Conservation (phyloP, 192 early-diverging fungal genomes). For the Endogone sp. region DNA sequence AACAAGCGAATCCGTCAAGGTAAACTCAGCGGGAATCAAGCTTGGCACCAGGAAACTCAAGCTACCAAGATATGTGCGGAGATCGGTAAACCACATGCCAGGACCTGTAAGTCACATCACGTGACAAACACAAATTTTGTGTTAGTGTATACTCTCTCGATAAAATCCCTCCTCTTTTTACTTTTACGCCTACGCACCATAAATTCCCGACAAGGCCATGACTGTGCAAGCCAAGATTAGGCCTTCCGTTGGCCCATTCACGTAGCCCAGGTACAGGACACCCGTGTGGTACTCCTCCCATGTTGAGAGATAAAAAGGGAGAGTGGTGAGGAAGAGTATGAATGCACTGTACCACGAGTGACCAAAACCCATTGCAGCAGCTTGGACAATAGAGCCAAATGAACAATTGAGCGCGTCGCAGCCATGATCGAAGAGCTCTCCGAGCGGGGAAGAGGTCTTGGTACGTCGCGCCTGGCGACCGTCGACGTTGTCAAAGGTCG, state of each 20-base stretch:
- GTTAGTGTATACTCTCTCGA: too few species aligned
- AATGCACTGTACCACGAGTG: constrained; percentile 59
- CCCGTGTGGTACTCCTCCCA: constrained; percentile 92
- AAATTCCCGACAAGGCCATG: constrained; percentile 68
- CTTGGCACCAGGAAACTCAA: constrained; percentile 9
- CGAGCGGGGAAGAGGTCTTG: constrained; percentile 70
- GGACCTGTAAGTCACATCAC: background rate
- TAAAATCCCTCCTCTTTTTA: too few species aligned
- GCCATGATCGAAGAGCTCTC: constrained; percentile 84
- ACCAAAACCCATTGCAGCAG: constrained; percentile 70
- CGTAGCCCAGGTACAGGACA: constrained; percentile 74
- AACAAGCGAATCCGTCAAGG: constrained; percentile 11
- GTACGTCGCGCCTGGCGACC: constrained; percentile 83
- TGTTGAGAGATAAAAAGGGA: constrained; percentile 81
- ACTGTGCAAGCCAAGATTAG: constrained; percentile 63
- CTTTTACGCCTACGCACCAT: constrained; percentile 38
- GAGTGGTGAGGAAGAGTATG: constrained; percentile 60
- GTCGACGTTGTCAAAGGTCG: constrained; percentile 88
- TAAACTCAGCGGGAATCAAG: background rate
- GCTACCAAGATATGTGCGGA: background rate
- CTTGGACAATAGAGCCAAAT: constrained; percentile 68
- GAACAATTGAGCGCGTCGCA: constrained; percentile 86
- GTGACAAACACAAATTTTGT: too few species aligned
- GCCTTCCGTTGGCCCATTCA: constrained; percentile 87
- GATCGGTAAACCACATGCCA: background rate